Evolutionary conservation across 768 basidiomycete genomes (phyloP), one percentile per base, ranked within the genome.

Genomic region (Phallus indusiatus): DNA sequence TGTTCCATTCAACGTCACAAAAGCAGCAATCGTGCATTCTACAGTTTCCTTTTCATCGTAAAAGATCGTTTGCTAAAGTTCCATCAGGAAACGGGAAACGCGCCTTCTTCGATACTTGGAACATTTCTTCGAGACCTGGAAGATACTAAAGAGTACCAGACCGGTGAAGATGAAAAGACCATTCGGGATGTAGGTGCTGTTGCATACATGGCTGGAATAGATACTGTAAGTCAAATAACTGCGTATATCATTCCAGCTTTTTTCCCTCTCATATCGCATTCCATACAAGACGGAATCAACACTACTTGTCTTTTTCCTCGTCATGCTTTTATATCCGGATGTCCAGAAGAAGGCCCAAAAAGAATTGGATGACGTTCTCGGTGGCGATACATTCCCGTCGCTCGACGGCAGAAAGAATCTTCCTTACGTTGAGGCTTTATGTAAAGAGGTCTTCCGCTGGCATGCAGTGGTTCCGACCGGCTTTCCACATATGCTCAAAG

Each of bases 251-350:
- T 3, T 3, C 42, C 24, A n/a, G n/a, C n/a, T n/a, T n/a, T 72
- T 72, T 56, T 84, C 84, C 9, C 73, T 78, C 65, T 73, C 75
- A 42, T 81, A 28, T 28, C 7, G 28, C 28, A 7, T 28, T 7
- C 2, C 7, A 28, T 28, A 28, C 28, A 42, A n/a, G 42, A 42
- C 42, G 12, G 42, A 42, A 42, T 4, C 42, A n/a, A n/a, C 12
- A 4, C 12, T 42, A 4, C 42, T 5, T 14, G n/a, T n/a, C 12
- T 42, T 42, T n/a, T 10, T 14, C 42, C 4, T 42, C 5, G 42
- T 11, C 4, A 42, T 42, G 42, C 42, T 42, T 42, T 42, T 42
- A 42, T 42, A 42, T 42, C 42, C 42, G 14, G n/a, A 42, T 10
- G 42, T n/a, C 12, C 42, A 42, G 12, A 42, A 42, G 42, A 42